Evolutionary conservation across 2,329 filamentous ascomycete species (phyloP), one percentile per base, ranked within the genome.

Genomic region (Endoconidiophora polonica): DNA sequence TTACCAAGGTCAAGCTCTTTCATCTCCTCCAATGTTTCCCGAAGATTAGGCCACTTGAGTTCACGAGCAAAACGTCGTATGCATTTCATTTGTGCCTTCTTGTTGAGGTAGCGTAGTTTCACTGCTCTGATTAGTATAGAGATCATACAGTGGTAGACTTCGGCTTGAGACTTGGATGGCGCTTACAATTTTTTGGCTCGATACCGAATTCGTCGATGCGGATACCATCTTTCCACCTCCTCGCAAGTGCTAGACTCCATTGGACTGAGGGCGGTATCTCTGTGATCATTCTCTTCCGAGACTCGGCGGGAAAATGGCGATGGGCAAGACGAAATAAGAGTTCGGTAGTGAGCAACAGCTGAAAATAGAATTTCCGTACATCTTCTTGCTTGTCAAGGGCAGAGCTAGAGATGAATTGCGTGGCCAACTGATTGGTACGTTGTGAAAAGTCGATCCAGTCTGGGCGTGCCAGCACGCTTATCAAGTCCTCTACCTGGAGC

Each of bases 21-120:
- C 49, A 86, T 68, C 43, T 74, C 69, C 40, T 76, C 72, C 42
- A 83, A 68, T 5, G 82, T 77, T 52, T 77, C 75, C 18, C 67
- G 66, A 52, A 85, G 71, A 57, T 86, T 86, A 1, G 82, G 82
- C 83, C 83, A 87, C 62, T 84, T 86, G 68, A 87, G 77, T 58
- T 74, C 76, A 59, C 76, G 71, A 9, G 81, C 80, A 59, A 87
- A 86, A 36, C 73, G 72, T 56, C 74, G 73, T 41, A 87, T 66
- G 59, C 79, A 77, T 59, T 80, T 79, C 54, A 80, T 76, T 61
- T 86, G 83, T 20, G 74, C 70, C 58, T 73, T 74, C 63, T 81
- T 81, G 49, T 77, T 69, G 59, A 73, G 77, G 55, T 79, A 75
- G 14, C 79, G 74, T 43, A 86, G 73, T 53, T 69, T 73, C 44